Base-by-base conservation (phyloP, 1,139 yeast genomes). In the Blastobotrys aristatus region DNA sequence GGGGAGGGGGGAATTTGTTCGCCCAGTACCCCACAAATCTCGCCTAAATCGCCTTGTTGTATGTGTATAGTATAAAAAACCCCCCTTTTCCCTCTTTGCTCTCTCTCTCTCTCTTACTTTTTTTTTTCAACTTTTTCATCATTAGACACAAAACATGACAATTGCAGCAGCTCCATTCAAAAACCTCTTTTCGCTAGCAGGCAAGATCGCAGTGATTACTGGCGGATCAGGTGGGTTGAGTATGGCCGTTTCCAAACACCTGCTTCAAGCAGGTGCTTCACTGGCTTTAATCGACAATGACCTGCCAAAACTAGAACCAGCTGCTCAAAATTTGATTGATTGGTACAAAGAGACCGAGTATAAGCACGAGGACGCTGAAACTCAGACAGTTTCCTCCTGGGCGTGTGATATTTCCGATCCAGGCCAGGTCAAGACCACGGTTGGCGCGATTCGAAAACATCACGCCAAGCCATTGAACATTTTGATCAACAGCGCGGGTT, bases 191-290 rank as follows among this genome's bases (percentile, higher is more conserved):
- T 62, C 64, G 3, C 74, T 84, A 55, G 89, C 82, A 57, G 85
- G 85, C 48, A 79, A 82, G 65, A 71, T 84, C 50, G 88, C 87
- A 39, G 74, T 85, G 47, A 69, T 85, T 56, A 85, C 94, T 30
- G 95, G 95, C 46, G 95, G 94, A 16, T 82, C 89, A 27, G 94
- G 94, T 45, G 94, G 94, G 18, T 71, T 85, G 57, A 83, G 89
- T 2, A 69, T 80, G 29, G 80, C 84, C 16, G 65, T 84, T 4
- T 55, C 63, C 38, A 49, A 51, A 34, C 51, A 57, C 41, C 51
- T 61, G 20, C 53, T 61, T 6, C 59, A 59, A 43, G 61, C 64
- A 2, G 65, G 65, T 8, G 64, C 64, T 7, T 57, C 62, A 4
- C 70, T 85, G 40, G 94, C 94, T n/a, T 72, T 85, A 43, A 74